Evolutionary conservation across 176 grass and related monocot species (phyloP), one percentile per base, ranked within the genome.

Genomic region (Cocos nucifera): DNA sequence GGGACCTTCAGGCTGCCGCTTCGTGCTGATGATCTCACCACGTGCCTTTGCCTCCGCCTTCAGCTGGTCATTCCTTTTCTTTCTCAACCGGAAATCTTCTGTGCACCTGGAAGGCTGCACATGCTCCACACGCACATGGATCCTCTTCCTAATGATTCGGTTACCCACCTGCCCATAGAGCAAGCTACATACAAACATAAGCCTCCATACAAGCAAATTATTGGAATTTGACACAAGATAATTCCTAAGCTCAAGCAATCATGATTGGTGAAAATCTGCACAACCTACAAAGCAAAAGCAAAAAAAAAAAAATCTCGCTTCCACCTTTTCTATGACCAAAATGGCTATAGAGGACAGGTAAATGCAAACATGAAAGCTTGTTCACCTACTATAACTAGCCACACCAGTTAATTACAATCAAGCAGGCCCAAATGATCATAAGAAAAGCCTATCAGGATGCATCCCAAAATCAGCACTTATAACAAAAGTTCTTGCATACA

Each of bases 91-190:
- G 56, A 97, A 85, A 53, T 91, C 92, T 28, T 91, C 92, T 0
- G 81, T 74, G 75, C 87, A 97, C 58, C 92, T 74, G 8, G 92
- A 97, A 4, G 83, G 92, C 66, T 73, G 71, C 44, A 90, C 92
- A 32, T 96, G 92, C 78, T 90, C 92, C 69, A 96, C 83, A 0
- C 92, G 92, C 15, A 91, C 92, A 65, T 91, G 92, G 57, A 97
- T 97, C 54, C 92, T 80, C 61, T 97, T 97, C 66, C 59, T 71
- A 59, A 97, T 88, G 58, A 91, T 85, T 44, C 81, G 82, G 55
- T 82, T 82, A 14, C 79, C 64, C 4, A 97, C 92, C 92, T 97
- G 59, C 25, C 44, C 1, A 58, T 2, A 3, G 14, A 32, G 4
- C 1, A 22, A n/a, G 22, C 2, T 9, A 56, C 62, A 77, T 78